Conservation (phyloP, 768 basidiomycete genomes). For the Austroboletus eburneus region DNA sequence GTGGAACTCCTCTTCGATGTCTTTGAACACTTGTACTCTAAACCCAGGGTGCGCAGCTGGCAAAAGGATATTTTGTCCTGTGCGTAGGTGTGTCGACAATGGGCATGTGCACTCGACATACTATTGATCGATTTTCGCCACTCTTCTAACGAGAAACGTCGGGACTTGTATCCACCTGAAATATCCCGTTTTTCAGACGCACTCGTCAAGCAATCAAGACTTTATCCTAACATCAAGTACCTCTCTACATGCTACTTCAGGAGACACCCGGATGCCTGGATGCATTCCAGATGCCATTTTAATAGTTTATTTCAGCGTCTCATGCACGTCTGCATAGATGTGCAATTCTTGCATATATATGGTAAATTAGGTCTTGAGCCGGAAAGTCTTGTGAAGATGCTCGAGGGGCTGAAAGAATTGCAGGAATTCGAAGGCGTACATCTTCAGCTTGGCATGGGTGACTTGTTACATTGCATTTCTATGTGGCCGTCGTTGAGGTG, state of each 20-base stretch:
- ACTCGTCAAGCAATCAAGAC: slow-evolving; percentile 1
- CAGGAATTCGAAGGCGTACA: not conserved
- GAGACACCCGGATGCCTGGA: slow-evolving; percentile 2
- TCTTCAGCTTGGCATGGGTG: not conserved
- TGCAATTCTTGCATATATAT: slow-evolving; percentile 1
- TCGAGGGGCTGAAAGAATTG: not conserved
- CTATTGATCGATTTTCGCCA: slow-evolving; percentile 10
- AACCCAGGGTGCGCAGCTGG: not conserved
- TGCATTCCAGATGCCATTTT: too few relatives aligned
- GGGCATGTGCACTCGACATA: slow-evolving; percentile 10
- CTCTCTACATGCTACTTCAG: slow-evolving; percentile 7
- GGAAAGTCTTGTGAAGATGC: not conserved
- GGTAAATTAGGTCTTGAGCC: not conserved
- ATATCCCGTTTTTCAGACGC: not conserved
- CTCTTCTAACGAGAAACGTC: not conserved
- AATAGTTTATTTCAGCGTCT: too few relatives aligned
- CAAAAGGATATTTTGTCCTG: slow-evolving; percentile 2
- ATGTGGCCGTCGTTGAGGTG: too few relatives aligned
- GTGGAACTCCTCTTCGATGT: slow-evolving; percentile 6
- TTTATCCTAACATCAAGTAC: slow-evolving; percentile 5
- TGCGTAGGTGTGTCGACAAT: slow-evolving; percentile 9
- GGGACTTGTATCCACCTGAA: slow-evolving; percentile 4
- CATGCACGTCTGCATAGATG: not conserved
- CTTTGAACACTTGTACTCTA: slow-evolving; percentile 4
- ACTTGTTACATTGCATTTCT: too few relatives aligned